These are phyloP conservation scores for Fusarium sp. DNA, from an alignment of 2,329 filamentous ascomycete genomes.

Conservation along the genomic window DNA sequence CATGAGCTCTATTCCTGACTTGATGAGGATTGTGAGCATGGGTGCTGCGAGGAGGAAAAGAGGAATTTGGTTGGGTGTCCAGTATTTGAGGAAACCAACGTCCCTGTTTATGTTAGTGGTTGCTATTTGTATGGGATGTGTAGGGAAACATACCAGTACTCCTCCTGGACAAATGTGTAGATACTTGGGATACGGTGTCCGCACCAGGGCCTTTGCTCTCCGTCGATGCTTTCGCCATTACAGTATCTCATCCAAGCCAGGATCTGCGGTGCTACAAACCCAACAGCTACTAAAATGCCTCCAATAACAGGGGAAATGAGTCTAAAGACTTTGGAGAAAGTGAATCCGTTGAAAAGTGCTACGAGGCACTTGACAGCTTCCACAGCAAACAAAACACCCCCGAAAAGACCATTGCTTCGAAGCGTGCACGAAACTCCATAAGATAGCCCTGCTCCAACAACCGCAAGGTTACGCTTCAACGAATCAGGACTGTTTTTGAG, in stretches of 20 bases:
- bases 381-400: conserved; percentile 79
- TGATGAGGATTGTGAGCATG: conserved; percentile 72
- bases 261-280: conserved; percentile 78
- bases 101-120: conserved; percentile 69
- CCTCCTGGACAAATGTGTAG: conserved; percentile 86
- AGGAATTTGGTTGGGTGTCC: conserved; percentile 86
- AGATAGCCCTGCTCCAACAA: conserved; percentile 71
- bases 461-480: conserved; percentile 57
- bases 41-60: conserved; percentile 87
- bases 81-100: conserved; percentile 88
- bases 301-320: conserved; percentile 71
- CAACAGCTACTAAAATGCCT: conserved; percentile 74
- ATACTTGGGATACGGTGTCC: conserved; percentile 79
- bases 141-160: conserved; percentile 80
- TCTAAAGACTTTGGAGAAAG: conserved; percentile 59
- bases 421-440: conserved; percentile 81
- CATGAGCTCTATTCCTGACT: conserved; percentile 65
- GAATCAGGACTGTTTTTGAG: conserved; percentile 43
- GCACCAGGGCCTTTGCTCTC: conserved; percentile 78
- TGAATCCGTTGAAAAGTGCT: conserved; percentile 44
- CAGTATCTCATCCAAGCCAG: conserved; percentile 82
- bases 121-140: conserved; percentile 3
- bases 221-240: conserved; percentile 34
- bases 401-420: conserved; percentile 88
- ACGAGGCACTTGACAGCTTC: conserved; percentile 60